Percentiles rank a stretch among this genome's conserved stretches.
phyloP scores from a whole-genome alignment of 2,329 filamentous ascomycete species.

The Pseudogymnoascus sp. region DNA sequence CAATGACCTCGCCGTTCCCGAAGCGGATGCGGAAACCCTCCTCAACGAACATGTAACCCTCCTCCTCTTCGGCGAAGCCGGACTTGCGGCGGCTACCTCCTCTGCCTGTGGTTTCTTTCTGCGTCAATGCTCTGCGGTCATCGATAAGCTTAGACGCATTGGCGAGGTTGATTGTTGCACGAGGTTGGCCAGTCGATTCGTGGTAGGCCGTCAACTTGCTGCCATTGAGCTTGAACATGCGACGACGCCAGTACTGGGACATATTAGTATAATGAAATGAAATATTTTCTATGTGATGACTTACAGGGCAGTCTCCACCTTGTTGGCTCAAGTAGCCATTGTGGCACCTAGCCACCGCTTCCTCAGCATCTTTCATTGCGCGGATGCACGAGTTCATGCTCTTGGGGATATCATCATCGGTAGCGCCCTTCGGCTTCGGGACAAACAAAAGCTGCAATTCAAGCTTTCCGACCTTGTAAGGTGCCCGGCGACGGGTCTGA shows the following conservation, averaged over 20 bases:
- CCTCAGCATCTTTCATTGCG: constrained; percentile 85
- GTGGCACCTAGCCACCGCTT: constrained; percentile 66
- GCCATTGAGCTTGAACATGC: constrained; percentile 90
- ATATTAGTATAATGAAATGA: constrained; percentile 31
- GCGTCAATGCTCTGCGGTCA: constrained; percentile 73
- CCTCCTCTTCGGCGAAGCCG: constrained; percentile 94
- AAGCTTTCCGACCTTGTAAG: constrained; percentile 94
- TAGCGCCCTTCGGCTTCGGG: constrained; percentile 76
- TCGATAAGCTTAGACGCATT: constrained; percentile 93
- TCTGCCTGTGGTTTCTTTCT: constrained; percentile 73
- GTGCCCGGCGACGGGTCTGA: constrained; percentile 69
- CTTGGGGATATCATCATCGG: constrained; percentile 97
- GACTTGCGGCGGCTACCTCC: constrained; percentile 79
- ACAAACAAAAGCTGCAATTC: constrained; percentile 92
- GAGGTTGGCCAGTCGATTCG: constrained; percentile 87
- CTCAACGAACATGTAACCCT: constrained; percentile 99
- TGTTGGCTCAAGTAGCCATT: constrained; percentile 93
- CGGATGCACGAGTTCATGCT: constrained; percentile 96
- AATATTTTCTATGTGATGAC: constrained; percentile 31
- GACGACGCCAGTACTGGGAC: constrained; percentile 84
- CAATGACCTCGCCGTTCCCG: constrained; percentile 95
- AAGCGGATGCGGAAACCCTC: constrained; percentile 98
- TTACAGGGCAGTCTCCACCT: constrained; percentile 92
- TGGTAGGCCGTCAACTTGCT: constrained; percentile 92
- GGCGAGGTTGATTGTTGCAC: constrained; percentile 90